Percentiles rank a stretch among this genome's conserved stretches.
These are phyloP conservation scores for Terfezia boudieri DNA, from an alignment of 495 filamentous ascomycete genomes.

Conservation along the genomic window DNA sequence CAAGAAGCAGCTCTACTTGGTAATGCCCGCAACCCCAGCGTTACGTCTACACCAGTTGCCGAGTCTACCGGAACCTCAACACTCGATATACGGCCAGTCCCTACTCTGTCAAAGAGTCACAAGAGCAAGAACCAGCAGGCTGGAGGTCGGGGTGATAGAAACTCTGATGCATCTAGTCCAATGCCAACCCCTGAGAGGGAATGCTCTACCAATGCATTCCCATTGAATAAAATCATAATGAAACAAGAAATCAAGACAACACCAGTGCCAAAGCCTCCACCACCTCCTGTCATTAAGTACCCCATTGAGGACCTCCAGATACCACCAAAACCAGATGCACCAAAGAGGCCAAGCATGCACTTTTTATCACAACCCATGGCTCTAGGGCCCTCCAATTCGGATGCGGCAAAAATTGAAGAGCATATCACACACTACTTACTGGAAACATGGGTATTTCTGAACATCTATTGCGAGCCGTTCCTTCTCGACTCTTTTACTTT, in stretches of 20 bases:
- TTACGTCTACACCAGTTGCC: conserved; percentile 20
- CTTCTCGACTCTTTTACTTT: conserved; percentile 91
- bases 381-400: background rate
- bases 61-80: conserved; percentile 19
- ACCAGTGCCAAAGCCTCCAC: conserved; percentile 33
- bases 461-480: conserved; percentile 85
- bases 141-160: conserved; percentile 13
- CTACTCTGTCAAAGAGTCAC: conserved; percentile 39
- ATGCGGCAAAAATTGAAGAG: background rate
- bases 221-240: background rate
- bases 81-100: conserved; percentile 52
- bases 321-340: conserved; percentile 33
- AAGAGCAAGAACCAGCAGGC: conserved; percentile 35
- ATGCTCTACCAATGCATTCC: background rate
- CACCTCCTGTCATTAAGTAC: conserved; percentile 69
- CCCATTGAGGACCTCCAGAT: conserved; percentile 87
- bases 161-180: background rate
- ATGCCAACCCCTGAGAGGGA: background rate
- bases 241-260: background rate
- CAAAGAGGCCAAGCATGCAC: conserved; percentile 46
- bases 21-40: conserved; percentile 22
- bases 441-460: conserved; percentile 87
- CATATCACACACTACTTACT: conserved; percentile 24
- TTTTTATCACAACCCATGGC: conserved; percentile 28
- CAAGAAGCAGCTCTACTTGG: conserved; percentile 25